Base-by-base conservation (phyloP, 768 basidiomycete genomes). In the Pleurotus giganteus region DNA sequence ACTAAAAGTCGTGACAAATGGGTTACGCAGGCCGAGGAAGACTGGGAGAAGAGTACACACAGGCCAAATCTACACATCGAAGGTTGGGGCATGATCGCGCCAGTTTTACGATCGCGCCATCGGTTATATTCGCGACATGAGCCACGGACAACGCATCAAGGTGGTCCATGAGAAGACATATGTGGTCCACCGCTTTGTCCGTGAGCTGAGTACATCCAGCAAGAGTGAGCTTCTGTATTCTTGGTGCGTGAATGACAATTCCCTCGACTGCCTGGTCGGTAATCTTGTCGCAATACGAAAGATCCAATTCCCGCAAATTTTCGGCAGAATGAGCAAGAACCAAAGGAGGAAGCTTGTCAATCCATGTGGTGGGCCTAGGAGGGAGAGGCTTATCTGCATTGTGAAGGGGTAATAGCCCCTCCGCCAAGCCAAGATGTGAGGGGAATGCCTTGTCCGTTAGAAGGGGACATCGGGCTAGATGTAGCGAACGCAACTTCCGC, bases 371-470 rank as follows among this genome's bases (percentile, higher is more conserved):
- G 11, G 84, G 83, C 53, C 76, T 72, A 52, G 77, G 80, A 6
- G 83, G 81, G 39, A 82, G 66, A 15, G 81, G 82, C 64, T 84
- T 81, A 57, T 82, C 78, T 19, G 59, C 59, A 59, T 58, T 53
- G 54, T 58, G 17, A 37, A 52, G 58, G 37, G 63, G 52, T 42
- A 66, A 59, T 21, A 63, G 47, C 12, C 15, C 49, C 26, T 68
- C 64, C 21, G 61, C 61, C 26, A 63, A 27, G 26, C 27, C 66
- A 57, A 67, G 58, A 44, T 77, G 71, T 42, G 79, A 77, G 9
- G 92, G 92, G 67, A 95, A 90, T 1, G 84, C 84, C 61, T 79
- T 84, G 73, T 95, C 91, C 24, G 89, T 89, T 60, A 97, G 71
- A 12, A 83, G 74, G 24, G 79, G 68, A 67, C 93, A 97, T 50